Conservation (phyloP, 2,329 filamentous ascomycete species). For the Tolypocladium tropicale region DNA sequence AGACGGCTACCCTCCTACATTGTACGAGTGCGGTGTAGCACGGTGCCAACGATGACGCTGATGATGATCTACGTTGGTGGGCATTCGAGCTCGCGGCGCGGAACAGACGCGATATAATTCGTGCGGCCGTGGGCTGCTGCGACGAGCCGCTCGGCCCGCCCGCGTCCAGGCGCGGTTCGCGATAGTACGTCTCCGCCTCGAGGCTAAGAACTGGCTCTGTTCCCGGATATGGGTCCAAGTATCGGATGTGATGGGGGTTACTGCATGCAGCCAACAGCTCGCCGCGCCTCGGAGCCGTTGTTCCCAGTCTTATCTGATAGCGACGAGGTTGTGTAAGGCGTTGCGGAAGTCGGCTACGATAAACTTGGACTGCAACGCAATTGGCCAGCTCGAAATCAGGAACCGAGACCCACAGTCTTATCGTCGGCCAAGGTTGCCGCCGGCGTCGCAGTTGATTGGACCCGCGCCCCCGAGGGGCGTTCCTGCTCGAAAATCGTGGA, state of each 20-base stretch:
- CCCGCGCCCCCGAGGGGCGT: neutral
- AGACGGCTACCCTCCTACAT: neutral
- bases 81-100: neutral
- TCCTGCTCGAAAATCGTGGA: neutral
- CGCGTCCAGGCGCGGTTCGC: neutral
- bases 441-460: neutral
- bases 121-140: neutral
- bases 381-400: neutral
- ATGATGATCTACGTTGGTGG: neutral
- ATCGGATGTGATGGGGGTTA: too few relatives aligned
- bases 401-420: neutral
- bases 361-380: neutral
- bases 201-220: too few relatives aligned
- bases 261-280: too few relatives aligned
- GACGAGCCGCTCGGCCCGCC: neutral
- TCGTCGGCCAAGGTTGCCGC: neutral
- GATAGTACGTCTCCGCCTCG: neutral
- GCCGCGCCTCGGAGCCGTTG: neutral
- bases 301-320: neutral
- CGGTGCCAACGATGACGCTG: neutral
- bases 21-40: neutral
- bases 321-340: neutral
- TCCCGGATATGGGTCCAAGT: too few relatives aligned
- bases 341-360: neutral
- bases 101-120: neutral